Evolutionary conservation across 148 eudicot genomes (phyloP).

Genomic region (Polygonum aviculare): DNA sequence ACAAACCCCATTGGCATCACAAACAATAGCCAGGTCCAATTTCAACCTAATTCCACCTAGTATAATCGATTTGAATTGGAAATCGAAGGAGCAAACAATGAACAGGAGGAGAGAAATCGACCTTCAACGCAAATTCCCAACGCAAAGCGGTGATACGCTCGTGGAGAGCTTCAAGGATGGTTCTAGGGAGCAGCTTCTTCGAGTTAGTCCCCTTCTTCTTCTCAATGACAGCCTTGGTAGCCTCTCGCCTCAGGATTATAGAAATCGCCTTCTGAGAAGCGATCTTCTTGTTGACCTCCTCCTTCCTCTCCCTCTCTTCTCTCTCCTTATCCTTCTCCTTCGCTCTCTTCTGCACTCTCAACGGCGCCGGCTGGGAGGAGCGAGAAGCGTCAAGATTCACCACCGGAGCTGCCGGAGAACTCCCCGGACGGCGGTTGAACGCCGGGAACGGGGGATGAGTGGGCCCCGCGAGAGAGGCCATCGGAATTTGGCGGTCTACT

Average conservation of each 20-base stretch:
- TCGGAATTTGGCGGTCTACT: constrained; percentile 4
- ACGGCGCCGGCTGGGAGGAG: constrained; percentile 15
- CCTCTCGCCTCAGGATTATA: constrained; percentile 71
- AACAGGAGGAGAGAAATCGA: constrained; percentile 12
- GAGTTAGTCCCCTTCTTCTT: constrained; percentile 64
- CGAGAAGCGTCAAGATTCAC: constrained; percentile 14
- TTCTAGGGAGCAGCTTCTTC: constrained; percentile 62
- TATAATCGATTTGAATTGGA: neutral
- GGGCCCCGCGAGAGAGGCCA: constrained; percentile 50
- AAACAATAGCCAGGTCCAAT: neutral
- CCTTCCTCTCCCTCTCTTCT: constrained; percentile 51
- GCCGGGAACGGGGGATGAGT: constrained; percentile 31
- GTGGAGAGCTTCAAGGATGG: constrained; percentile 89
- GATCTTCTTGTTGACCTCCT: constrained; percentile 49
- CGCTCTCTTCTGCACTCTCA: neutral
- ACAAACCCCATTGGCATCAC: neutral
- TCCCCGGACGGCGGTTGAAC: constrained; percentile 19
- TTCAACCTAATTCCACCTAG: neutral
- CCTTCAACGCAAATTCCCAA: constrained; percentile 94
- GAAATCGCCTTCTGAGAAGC: constrained; percentile 81
- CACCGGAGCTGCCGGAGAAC: constrained; percentile 14
- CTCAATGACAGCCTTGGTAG: constrained; percentile 86
- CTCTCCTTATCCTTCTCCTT: constrained; percentile 23
- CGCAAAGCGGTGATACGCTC: constrained; percentile 83
- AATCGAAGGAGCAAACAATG: neutral